These are phyloP conservation scores for Gyromitra esculenta DNA, from an alignment of 2,329 filamentous ascomycete species.

Conservation along the genomic window DNA sequence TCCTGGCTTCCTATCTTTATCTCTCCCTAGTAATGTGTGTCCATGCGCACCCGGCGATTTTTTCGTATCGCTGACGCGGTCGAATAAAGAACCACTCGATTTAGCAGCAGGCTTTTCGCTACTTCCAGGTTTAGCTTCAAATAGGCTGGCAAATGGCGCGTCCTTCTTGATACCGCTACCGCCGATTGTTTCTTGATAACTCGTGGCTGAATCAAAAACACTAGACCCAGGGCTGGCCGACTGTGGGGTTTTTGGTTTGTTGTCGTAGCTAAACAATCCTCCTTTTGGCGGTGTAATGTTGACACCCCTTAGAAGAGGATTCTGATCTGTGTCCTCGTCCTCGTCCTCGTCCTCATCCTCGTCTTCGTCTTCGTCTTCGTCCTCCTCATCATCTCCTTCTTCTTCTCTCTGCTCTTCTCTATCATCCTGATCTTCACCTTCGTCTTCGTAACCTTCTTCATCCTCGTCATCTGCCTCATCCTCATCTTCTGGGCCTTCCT, in stretches of 20 bases:
- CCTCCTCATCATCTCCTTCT: constrained; percentile 9
- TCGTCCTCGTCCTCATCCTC: constrained; percentile 41
- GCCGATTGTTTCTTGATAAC: constrained; percentile 40
- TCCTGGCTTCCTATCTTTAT: constrained; percentile 42
- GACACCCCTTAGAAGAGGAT: constrained; percentile 26
- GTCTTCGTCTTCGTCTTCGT: constrained; percentile 10
- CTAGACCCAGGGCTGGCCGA: constrained; percentile 38
- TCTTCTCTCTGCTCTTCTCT: constrained; percentile 33
- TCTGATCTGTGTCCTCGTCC: constrained; percentile 18
- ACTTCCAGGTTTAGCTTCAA: constrained; percentile 24
- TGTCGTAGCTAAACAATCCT: constrained; percentile 28
- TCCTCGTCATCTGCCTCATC: constrained; percentile 46
- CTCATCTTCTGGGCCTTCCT: constrained; percentile 48
- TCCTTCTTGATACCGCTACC: constrained; percentile 39
- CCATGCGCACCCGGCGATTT: constrained; percentile 23
- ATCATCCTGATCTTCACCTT: constrained; percentile 15
- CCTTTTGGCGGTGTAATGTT: constrained; percentile 41
- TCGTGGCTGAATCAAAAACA: constrained; percentile 42
- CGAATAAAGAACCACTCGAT: constrained; percentile 8
- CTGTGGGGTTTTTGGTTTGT: constrained; percentile 42
- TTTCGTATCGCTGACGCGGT: constrained; percentile 9
- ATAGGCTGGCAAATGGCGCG: constrained; percentile 45
- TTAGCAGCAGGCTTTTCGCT: constrained; percentile 28
- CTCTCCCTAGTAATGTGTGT: constrained; percentile 13
- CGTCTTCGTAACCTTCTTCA: constrained; percentile 46